These are phyloP conservation scores for Excoecaria agallocha DNA, from an alignment of 345 rosid species.

Conservation along the genomic window DNA sequence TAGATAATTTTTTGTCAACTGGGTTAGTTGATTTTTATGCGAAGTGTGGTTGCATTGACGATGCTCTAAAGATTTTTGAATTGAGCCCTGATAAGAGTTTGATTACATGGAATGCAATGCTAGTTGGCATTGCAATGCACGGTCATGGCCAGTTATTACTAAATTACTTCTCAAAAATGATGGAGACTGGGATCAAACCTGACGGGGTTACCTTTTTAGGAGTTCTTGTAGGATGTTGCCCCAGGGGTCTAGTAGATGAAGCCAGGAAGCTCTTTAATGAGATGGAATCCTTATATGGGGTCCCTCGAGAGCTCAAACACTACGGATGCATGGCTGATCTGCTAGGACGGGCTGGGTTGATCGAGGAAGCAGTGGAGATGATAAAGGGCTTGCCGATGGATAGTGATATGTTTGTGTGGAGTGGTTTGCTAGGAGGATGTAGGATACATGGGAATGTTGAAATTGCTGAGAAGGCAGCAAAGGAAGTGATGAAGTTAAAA, in stretches of 20 bases:
- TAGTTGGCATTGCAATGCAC: conserved; percentile 69
- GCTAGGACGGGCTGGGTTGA: conserved; percentile 69
- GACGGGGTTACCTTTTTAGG: conserved; percentile 61
- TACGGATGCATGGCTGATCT: conserved; percentile 78
- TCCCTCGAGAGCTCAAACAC: conserved; percentile 56
- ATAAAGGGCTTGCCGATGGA: conserved; percentile 49
- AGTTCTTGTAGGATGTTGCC: conserved; percentile 71
- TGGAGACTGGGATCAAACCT: conserved; percentile 44
- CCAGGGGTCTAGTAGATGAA: conserved; percentile 58
- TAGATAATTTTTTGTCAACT: conserved; percentile 62
- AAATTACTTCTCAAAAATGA: conserved; percentile 51
- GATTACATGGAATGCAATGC: conserved; percentile 67
- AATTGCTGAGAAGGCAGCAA: conserved; percentile 65
- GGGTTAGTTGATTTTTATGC: conserved; percentile 67
- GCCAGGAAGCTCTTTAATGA: conserved; percentile 52
- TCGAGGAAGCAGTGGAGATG: conserved; percentile 58
- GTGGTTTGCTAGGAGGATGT: conserved; percentile 75
- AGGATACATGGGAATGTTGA: conserved; percentile 65
- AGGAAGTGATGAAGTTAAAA: conserved; percentile 50
- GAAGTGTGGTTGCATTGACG: conserved; percentile 55
- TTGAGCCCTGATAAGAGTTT: conserved; percentile 43
- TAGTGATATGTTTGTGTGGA: conserved; percentile 65
- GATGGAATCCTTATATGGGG: conserved; percentile 47
- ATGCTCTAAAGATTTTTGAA: conserved; percentile 44
- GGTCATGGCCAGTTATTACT: conserved; percentile 45